Evolutionary conservation across 352 stramenopile genomes (phyloP), one percentile per base, ranked within the genome.

Genomic region (Globisporangium sylvaticum): DNA sequence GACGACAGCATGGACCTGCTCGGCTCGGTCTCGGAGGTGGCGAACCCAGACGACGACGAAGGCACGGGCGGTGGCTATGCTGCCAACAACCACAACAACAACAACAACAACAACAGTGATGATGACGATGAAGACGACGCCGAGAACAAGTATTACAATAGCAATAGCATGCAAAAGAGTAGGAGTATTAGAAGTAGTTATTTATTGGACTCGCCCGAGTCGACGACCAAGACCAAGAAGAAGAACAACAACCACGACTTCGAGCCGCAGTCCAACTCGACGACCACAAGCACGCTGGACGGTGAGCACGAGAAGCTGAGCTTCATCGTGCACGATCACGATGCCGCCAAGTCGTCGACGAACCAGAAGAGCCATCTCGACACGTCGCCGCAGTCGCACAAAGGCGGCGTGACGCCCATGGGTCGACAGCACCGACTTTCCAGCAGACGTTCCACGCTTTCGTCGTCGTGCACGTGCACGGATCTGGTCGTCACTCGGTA

Each of bases 401-500:
- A 68, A 24, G 44, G 44, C 27, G 22, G 22, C 9, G n/a, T 25
- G 5, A 37, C 57, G 57, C 32, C 42, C 10, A 48, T 46, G 31
- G 29, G 46, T 8, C 56, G 64, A 2, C 44, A 58, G n/a, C 57
- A 59, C 3, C 57, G 64, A 1, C 50, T 61, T 3, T 83, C 77
- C 22, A 87, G 79, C 64, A 69, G 75, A 25, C 75, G 70, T 32
- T 85, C 79, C 46, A 84, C 76, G 1, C 50, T 71, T 29, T 88
- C 80, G 24, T 82, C 74, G 8, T 71, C 70, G 4, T 68, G 46
- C n/a, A 55, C 53, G 14, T 80, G 63, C 46, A 80, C 77, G 10
- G 84, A 92, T 48, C 78, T 92, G 55, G 79, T 89, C 64, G 77
- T 92, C 24, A 88, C 81, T 7, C 79, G 83, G 39, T 92, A 87